Percentiles rank a stretch among this genome's conserved stretches.
phyloP scores from a whole-genome alignment of 345 rosid species.

The Dipteronia dyeriana region DNA sequence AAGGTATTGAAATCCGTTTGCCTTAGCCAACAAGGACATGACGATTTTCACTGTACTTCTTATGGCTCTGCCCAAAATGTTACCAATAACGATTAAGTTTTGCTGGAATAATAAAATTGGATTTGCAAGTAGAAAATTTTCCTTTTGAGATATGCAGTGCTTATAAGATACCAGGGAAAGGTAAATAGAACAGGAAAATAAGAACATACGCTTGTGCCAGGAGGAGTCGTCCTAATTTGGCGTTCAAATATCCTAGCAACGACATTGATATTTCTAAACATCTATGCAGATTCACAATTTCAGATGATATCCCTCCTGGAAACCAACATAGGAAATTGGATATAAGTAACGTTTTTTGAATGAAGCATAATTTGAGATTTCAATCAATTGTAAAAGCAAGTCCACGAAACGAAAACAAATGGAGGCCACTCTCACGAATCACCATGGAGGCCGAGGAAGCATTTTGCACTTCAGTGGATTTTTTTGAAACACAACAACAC shows the following conservation, averaged over 20 bases:
- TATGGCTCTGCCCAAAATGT: not conserved
- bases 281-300: conserved; percentile 18
- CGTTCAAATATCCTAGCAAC: conserved; percentile 86
- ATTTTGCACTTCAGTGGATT: no score
- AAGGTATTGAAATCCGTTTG: not conserved
- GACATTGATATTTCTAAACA: conserved; percentile 70
- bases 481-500: no score
- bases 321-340: no score
- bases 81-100: not conserved
- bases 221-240: conserved; percentile 68
- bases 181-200: not conserved
- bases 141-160: no score
- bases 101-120: not conserved
- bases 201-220: conserved; percentile 61
- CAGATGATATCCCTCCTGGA: no score
- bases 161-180: not conserved
- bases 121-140: no score
- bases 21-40: conserved; percentile 1
- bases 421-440: no score
- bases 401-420: no score
- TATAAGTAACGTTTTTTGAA: no score
- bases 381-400: no score
- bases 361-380: no score
- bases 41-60: not conserved
- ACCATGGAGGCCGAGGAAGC: no score